phyloP scores from a whole-genome alignment of 208 protist species.

The Crithidia brevicula region DNA sequence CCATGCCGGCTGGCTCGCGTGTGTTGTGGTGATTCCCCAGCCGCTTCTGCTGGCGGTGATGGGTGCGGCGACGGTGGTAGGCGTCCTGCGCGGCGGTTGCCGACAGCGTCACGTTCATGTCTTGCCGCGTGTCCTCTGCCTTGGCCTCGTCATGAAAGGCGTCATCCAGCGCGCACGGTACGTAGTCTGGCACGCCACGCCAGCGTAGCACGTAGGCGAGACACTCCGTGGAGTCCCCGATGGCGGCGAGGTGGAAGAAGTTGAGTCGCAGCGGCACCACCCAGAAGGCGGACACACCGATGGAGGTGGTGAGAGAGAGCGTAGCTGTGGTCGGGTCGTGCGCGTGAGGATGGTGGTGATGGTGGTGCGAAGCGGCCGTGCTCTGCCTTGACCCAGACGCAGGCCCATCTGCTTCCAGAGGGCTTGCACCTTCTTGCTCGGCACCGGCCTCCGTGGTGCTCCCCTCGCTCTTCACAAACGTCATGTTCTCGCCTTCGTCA shows the following conservation, averaged over 20 bases:
- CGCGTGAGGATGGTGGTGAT: background rate
- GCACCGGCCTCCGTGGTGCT: no score
- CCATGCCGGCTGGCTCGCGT: background rate
- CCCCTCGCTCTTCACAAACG: background rate
- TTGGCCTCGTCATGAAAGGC: slow-evolving; percentile 8
- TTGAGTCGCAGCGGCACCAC: slow-evolving; percentile 21
- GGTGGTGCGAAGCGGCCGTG: background rate
- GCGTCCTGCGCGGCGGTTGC: slow-evolving; percentile 19
- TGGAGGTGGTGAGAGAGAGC: slow-evolving; percentile 18
- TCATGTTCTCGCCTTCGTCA: slow-evolving; percentile 5
- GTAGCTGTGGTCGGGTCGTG: slow-evolving; percentile 1
- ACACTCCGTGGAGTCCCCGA: slow-evolving; percentile 52
- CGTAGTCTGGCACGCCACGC: slow-evolving; percentile 43
- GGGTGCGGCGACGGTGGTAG: slow-evolving; percentile 11
- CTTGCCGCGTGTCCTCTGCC: slow-evolving; percentile 14
- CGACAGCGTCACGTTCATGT: slow-evolving; percentile 5
- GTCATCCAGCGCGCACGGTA: slow-evolving; percentile 27
- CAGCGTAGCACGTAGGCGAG: slow-evolving; percentile 43
- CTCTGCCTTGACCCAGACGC: no score
- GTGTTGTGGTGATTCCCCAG: slow-evolving; percentile 5
- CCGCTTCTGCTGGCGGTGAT: slow-evolving; percentile 11
- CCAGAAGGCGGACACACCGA: slow-evolving; percentile 18
- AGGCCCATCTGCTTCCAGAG: background rate
- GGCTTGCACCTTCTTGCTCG: no score
- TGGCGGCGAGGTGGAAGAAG: slow-evolving; percentile 47